Evolutionary conservation across 768 basidiomycete species (phyloP).

Genomic region (Agrocybe praecox): DNA sequence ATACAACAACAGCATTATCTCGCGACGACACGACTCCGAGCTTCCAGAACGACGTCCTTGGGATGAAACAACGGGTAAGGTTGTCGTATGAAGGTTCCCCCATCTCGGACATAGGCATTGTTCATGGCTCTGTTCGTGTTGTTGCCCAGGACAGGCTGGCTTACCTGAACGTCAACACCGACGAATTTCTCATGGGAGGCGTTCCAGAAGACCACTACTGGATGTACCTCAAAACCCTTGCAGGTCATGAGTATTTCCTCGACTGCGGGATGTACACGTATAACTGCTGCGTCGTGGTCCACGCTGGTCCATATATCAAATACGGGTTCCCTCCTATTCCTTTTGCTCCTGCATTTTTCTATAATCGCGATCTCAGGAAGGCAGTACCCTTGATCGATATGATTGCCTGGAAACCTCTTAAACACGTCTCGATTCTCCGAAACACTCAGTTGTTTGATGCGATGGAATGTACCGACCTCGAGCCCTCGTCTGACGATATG

Average conservation of each 20-base stretch:
- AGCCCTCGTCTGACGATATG: not conserved
- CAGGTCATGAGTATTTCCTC: conserved; percentile 40
- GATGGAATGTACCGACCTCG: conserved; percentile 8
- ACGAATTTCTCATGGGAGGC: conserved; percentile 32
- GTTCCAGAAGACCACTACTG: conserved; percentile 50
- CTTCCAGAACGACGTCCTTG: not conserved
- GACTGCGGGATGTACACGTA: conserved; percentile 45
- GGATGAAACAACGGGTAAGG: conserved; percentile 30
- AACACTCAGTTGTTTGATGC: conserved; percentile 22
- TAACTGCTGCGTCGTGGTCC: conserved; percentile 30
- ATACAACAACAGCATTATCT: conserved; percentile 31
- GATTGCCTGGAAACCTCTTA: conserved; percentile 5
- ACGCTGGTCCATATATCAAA: conserved; percentile 6
- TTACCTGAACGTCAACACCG: conserved; percentile 28
- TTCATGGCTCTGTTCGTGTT: conserved; percentile 33
- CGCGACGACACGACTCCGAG: not conserved
- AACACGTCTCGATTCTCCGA: conserved; percentile 31
- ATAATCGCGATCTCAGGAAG: conserved; percentile 17
- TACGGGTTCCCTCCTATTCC: conserved; percentile 12
- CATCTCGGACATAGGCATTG: conserved; percentile 50
- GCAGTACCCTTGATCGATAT: conserved; percentile 3
- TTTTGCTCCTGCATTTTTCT: conserved; percentile 26
- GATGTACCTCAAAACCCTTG: conserved; percentile 47
- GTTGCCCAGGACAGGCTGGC: conserved; percentile 35
- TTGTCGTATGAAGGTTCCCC: conserved; percentile 38